phyloP scores from a whole-genome alignment of 1,284 basidiomycete species.

The Pseudozyma pruni region DNA sequence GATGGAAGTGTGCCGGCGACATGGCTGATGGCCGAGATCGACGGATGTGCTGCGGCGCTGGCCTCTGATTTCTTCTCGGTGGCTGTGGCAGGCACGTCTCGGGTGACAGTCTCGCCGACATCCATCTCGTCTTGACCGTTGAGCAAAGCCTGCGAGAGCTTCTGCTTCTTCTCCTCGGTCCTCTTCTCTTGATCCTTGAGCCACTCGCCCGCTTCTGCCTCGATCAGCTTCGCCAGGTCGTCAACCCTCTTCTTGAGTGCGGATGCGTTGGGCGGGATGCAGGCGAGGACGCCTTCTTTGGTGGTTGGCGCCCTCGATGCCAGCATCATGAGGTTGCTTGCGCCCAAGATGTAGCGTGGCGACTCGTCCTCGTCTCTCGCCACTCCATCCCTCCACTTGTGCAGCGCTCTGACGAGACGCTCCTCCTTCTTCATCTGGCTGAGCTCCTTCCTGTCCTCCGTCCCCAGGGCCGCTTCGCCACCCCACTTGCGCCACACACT shows the following conservation, averaged over 20 bases:
- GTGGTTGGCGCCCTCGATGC: conserved; percentile 56
- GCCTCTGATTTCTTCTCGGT: not conserved
- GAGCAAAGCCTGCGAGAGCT: conserved; percentile 6
- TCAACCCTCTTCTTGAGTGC: conserved; percentile 45
- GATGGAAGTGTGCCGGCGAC: conserved; percentile 3
- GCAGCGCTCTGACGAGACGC: conserved; percentile 77
- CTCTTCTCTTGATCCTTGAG: conserved; percentile 18
- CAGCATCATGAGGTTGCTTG: conserved; percentile 51
- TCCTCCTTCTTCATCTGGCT: conserved; percentile 68
- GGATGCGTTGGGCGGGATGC: conserved; percentile 39
- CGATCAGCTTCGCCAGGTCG: conserved; percentile 52
- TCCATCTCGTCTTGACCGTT: conserved; percentile 22
- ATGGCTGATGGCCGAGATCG: conserved; percentile 35
- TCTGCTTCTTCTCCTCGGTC: conserved; percentile 22
- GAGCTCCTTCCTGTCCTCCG: conserved; percentile 38
- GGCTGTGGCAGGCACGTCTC: not conserved
- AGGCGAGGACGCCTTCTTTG: conserved; percentile 37
- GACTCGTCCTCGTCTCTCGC: conserved; percentile 90
- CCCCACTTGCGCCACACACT: conserved; percentile 68
- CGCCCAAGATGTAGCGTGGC: conserved; percentile 70
- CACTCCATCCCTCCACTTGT: conserved; percentile 84
- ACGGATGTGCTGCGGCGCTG: not conserved
- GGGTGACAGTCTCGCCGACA: conserved; percentile 20
- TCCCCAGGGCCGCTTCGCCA: conserved; percentile 63
- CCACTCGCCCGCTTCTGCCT: conserved; percentile 45